Conservation (phyloP, 2,329 filamentous ascomycete genomes). For the Onygena corvina region DNA sequence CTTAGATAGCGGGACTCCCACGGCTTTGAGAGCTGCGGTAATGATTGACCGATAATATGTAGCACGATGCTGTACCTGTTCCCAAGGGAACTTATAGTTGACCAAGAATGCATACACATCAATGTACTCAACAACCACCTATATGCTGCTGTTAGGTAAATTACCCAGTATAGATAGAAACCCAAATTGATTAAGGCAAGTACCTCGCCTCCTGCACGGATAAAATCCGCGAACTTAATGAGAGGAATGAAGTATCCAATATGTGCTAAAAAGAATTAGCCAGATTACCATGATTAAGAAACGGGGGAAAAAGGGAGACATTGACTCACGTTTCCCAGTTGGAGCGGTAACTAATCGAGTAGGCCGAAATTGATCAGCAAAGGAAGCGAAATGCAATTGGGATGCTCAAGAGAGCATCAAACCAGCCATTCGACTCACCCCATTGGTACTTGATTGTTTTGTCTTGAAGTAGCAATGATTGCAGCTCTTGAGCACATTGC, state of each 20-base stretch:
- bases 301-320: too few species aligned
- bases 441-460: too few species aligned
- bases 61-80: neutral
- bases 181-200: too few species aligned
- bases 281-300: neutral
- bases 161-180: neutral
- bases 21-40: neutral
- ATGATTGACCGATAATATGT: neutral
- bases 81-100: neutral
- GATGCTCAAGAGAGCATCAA: too few species aligned
- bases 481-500: too few species aligned
- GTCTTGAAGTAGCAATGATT: too few species aligned
- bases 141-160: neutral
- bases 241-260: neutral
- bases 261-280: neutral
- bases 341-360: too few species aligned
- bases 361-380: too few species aligned
- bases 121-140: neutral
- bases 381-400: too few species aligned
- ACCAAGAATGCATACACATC: slow-evolving; percentile 2
- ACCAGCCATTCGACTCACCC: too few species aligned
- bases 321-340: too few species aligned
- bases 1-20: neutral
- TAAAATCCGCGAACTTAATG: slow-evolving; percentile 4
- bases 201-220: neutral